phyloP scores from a whole-genome alignment of 2,329 filamentous ascomycete species.

The Penicillium sumatraense region DNA sequence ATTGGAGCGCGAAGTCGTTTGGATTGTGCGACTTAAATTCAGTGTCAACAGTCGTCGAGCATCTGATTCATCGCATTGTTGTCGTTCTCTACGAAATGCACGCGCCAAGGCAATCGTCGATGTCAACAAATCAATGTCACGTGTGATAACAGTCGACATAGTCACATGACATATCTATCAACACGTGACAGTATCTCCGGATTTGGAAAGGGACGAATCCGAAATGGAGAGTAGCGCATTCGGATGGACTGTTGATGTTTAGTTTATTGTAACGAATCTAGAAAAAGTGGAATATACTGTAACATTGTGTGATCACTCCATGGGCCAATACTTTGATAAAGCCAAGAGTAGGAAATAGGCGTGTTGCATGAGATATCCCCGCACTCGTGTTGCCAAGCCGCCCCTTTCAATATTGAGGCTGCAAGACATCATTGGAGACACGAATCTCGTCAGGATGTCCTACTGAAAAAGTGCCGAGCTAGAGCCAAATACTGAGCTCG shows the following conservation, averaged over 20 bases:
- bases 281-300: neutral
- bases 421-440: neutral
- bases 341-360: neutral
- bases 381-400: neutral
- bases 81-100: neutral
- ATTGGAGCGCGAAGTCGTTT: neutral
- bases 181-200: too few relatives aligned
- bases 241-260: too few relatives aligned
- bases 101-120: slow-evolving; percentile 5
- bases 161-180: slow-evolving; percentile 4
- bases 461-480: neutral
- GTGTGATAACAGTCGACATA: slow-evolving; percentile 14
- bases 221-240: too few relatives aligned
- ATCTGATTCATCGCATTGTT: slow-evolving; percentile 1
- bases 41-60: neutral
- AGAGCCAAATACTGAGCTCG: neutral
- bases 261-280: too few relatives aligned
- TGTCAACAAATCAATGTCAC: slow-evolving; percentile 18
- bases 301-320: neutral
- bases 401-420: neutral
- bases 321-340: too few relatives aligned
- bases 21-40: neutral
- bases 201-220: too few relatives aligned
- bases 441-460: neutral
- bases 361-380: neutral